Evolutionary conservation across 2,329 filamentous ascomycete species (phyloP), one percentile per base, ranked within the genome.

Genomic region (Hymenoscyphus albidus): DNA sequence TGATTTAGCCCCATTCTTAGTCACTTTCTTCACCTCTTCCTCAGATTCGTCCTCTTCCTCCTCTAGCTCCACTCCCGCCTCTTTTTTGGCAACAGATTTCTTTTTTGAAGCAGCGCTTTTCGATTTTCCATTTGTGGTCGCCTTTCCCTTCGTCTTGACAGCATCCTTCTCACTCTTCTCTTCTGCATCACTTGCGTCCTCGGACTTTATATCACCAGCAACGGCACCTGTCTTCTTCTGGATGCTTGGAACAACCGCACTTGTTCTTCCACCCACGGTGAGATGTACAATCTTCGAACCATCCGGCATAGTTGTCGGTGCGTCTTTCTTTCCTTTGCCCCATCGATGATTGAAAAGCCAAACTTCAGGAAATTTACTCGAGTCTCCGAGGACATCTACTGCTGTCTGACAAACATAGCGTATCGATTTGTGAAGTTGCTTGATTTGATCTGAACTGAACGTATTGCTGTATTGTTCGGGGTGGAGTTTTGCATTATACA

Each of bases 401-500:
- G 94, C 91, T 0, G 87, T 89, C 65, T 88, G 84, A 75, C 92
- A 97, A 9, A 99, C 89, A 67, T 91, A 87, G 65, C 89, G 83
- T 55, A 97, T 88, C 0, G 88, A 84, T 9, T 87, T 81, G 76
- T 95, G 88, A 1, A 99, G 80, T 48, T 81, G 82, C 68, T 85
- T 83, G 67, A 96, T 85, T 75, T 97, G 89, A 0, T 79, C 82
- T 39, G 91, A 86, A 67, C 76, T 82, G 70, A 98, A 90, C 0
- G 91, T 90, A 73, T 97, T 88, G 77, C 89, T 92, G 78, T 96
- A 96, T 75, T 97, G 92, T 76, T 97, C 94, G 0, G 95, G 95
- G 70, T 99, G 94, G 16, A 98, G 83, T 59, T 85, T 87, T 5
- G 95, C 90, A 70, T 98, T 89, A 73, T 93, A 99, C 61, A 99